phyloP scores from a whole-genome alignment of 305 asterid species.

The Fraxinus ornus region DNA sequence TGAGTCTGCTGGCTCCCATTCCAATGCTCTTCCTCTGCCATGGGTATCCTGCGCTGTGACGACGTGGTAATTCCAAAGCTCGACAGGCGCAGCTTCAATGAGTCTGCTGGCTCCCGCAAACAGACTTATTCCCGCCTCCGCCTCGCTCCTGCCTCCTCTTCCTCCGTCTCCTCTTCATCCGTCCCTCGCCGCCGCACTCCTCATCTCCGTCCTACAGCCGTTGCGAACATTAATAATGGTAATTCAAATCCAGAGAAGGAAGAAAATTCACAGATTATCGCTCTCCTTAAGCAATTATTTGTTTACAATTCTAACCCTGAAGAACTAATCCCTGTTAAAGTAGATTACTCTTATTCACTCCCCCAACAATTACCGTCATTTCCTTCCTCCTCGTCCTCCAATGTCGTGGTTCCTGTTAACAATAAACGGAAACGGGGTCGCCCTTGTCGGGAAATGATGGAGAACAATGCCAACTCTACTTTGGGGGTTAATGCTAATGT shows the following conservation, averaged over 20 bases:
- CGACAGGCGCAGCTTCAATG: slow-evolving; percentile 86
- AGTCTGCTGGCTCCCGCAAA: slow-evolving; percentile 76
- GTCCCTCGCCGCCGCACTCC: slow-evolving; percentile 65
- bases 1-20: slow-evolving; percentile 85
- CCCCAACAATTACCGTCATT: slow-evolving; percentile 13
- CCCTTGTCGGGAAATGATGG: slow-evolving; percentile 30
- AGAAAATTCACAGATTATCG: slow-evolving; percentile 41
- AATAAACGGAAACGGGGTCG: slow-evolving; percentile 65
- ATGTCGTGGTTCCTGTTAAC: slow-evolving; percentile 27
- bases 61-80: slow-evolving; percentile 72
- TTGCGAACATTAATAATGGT: background rate
- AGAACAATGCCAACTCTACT: background rate
- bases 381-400: slow-evolving; percentile 19
- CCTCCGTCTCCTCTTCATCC: slow-evolving; percentile 31
- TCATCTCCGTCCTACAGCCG: slow-evolving; percentile 49
- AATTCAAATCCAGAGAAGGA: slow-evolving; percentile 40
- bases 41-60: slow-evolving; percentile 21
- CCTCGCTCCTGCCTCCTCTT: slow-evolving; percentile 58
- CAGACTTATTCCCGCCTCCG: slow-evolving; percentile 84
- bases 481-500: slow-evolving; percentile 19
- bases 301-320: slow-evolving; percentile 34
- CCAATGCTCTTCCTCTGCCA: too few relatives aligned
- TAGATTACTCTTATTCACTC: slow-evolving; percentile 45
- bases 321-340: slow-evolving; percentile 46
- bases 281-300: slow-evolving; percentile 54